Evolutionary conservation across 164 flowering plant genomes (phyloP), one percentile per base, ranked within the genome.

Genomic region (Vitis rotundifolia): DNA sequence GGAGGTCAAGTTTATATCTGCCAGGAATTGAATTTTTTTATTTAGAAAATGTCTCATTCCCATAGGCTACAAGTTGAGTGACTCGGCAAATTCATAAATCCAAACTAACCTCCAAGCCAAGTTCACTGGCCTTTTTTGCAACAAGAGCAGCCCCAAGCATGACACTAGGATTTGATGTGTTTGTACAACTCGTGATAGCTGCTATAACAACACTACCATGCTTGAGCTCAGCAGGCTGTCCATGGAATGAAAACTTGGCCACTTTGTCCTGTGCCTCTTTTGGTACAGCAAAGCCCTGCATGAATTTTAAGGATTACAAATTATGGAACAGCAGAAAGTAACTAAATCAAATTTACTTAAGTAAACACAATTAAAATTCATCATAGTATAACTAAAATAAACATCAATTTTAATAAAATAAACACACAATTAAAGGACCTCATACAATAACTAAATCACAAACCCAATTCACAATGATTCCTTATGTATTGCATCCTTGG

Each of bases 131-230:
- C 75, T 90, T 93, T 74, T 91, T 93, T 1, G 98, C 98, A 64
- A 91, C 94, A 71, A 93, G 86, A 66, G 80, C 98, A 67, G 97
- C 97, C 50, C 98, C 98, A 75, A 93, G 94, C 98, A 93, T 93
- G 50, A 93, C 98, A 78, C 97, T 93, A 14, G 98, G 98, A 69
- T 93, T 93, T 68, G 98, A 91, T 72, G 98, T 93, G 75, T 93
- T 93, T 37, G 98, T 93, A 77, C 98, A 93, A 69, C 98, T 93
- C 12, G 98, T 93, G 77, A 93, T 93, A 37, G 98, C 98, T 71
- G 98, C 96, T 78, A 93, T 93, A 63, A 93, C 98, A 68, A 93
- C 96, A 82, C 89, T 87, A 2, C 98, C 98, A 73, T 93, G 98
- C 78, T 77, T 93, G 28, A 93, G 83, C 69, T 91, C 89, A 52